These are phyloP conservation scores for Grosmannia serpens DNA, from an alignment of 2,329 filamentous ascomycete genomes.

Conservation along the genomic window DNA sequence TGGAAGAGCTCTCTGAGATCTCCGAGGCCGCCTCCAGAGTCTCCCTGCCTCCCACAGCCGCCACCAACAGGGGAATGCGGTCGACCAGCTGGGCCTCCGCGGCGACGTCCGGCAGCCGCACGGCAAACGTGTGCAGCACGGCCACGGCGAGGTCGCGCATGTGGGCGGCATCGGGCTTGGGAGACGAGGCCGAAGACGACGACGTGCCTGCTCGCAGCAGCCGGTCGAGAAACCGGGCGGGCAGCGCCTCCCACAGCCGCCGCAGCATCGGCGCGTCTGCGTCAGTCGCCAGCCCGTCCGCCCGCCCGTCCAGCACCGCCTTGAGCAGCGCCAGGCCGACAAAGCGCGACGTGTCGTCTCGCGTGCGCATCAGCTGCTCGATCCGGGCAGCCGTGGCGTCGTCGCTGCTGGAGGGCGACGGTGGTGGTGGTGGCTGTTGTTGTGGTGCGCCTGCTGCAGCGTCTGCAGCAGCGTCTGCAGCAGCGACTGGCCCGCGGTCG, in stretches of 20 bases:
- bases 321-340: conserved; percentile 56
- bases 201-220: conserved; percentile 40
- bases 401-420: neutral
- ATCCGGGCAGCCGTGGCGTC: conserved; percentile 33
- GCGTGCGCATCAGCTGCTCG: conserved; percentile 41
- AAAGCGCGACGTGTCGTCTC: conserved; percentile 57
- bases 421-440: neutral
- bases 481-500: neutral
- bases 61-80: conserved; percentile 41
- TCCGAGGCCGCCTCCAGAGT: too few species aligned
- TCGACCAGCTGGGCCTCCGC: conserved; percentile 35
- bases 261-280: conserved; percentile 21
- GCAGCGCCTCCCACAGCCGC: conserved; percentile 48
- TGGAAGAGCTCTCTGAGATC: neutral
- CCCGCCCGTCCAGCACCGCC: conserved; percentile 47
- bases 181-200: conserved; percentile 6
- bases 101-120: conserved; percentile 29
- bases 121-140: conserved; percentile 50
- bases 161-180: conserved; percentile 35
- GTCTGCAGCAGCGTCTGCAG: neutral
- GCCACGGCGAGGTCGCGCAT: conserved; percentile 54
- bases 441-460: neutral
- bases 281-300: neutral
- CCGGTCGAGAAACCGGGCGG: conserved; percentile 52
- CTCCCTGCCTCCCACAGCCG: conserved; percentile 27